Base-by-base conservation (phyloP, 345 rosid genomes). In the Syzygium aqueum region DNA sequence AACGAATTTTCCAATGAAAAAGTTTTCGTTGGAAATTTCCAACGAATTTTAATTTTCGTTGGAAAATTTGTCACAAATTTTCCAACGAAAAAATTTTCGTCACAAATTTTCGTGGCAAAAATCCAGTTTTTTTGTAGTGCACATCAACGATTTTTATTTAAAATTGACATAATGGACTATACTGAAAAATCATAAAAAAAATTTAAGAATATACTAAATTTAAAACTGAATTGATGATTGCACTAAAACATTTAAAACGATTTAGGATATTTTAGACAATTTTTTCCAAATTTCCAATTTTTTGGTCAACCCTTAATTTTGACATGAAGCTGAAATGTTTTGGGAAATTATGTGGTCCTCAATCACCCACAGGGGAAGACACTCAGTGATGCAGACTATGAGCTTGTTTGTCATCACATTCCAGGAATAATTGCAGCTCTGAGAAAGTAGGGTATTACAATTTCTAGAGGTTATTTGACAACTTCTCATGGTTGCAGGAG, bases 151-250 rank as follows among this genome's bases (percentile, higher is more conserved):
- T n/a, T 57, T 57, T 14, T 57, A 57, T 4, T 25, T 28, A 57
- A 57, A 13, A 57, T 57, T 57, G 28, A 28, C 8, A 10, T 0
- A 25, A 2, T 57, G 7, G 3, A 25, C 15, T 5, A 11, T 1
- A 57, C 11, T 57, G 15, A 1, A 57, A 57, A 57, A 56, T 9
- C 4, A 4, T 23, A 0, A 56, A 57, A 57, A 25, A 56, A 4
- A 0, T 0, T 2, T 57, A 59, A n/a, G 65, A 57, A 13, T 57
- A 57, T 25, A 57, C 11, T 25, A 57, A 57, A 3, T 57, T 57
- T 25, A 57, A 11, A 57, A 57, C 6, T n/a, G 27, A 59, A 57
- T 57, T 1, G 1, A 7, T 13, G 0, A 0, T 3, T 0, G 0
- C 25, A 11, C 46, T 43, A 43, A 43, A n/a, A n/a, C n/a, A n/a